Base-by-base conservation (phyloP, 768 basidiomycete genomes). In the Suillus ampliporus region DNA sequence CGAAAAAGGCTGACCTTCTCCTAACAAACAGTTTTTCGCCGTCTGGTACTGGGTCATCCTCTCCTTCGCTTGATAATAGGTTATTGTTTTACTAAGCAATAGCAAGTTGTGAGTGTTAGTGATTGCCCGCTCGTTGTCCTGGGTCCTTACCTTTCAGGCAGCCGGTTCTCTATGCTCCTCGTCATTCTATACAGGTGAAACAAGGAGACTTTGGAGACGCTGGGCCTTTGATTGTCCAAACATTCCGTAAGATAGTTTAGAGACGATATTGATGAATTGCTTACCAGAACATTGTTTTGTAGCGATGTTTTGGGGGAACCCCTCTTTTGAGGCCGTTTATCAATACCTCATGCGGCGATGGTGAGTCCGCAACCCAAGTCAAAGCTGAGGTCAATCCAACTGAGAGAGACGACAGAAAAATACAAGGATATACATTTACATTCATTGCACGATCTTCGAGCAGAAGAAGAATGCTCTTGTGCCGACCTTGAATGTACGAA, bases 251-350 rank as follows among this genome's bases (percentile, higher is more conserved):
- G 4, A 37, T 57, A 28, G 51, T 51, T 5, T 43, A 17, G 41
- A 53, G 46, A 47, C 10, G 15, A 34, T 46, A 34, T 43, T 13
- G 37, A 35, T 31, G 13, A 28, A 35, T 38, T 53, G 60, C 64
- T n/a, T 61, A 89, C 92, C 88, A 84, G 44, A 84, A 87, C 72
- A 88, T 89, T 8, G 82, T 76, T 37, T 82, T 82, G 64, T 84
- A 79, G 28, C 89, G 82, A 68, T 91, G 85, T 70, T 91, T 93
- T 0, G 89, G 84, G 13, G 90, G 78, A 2, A 91, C 86, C 2
- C 93, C 93, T 50, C 93, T 87, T 68, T 84, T 89, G n/a, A 88
- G 77, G 3, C 94, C 93, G 64, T 91, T 92, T 65, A 91, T 91
- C 51, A 94, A 69, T 23, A 92, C 82, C 70, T 96, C 91, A 34